Conservation (phyloP, 331 rosid species). For the Malus hybrid region DNA sequence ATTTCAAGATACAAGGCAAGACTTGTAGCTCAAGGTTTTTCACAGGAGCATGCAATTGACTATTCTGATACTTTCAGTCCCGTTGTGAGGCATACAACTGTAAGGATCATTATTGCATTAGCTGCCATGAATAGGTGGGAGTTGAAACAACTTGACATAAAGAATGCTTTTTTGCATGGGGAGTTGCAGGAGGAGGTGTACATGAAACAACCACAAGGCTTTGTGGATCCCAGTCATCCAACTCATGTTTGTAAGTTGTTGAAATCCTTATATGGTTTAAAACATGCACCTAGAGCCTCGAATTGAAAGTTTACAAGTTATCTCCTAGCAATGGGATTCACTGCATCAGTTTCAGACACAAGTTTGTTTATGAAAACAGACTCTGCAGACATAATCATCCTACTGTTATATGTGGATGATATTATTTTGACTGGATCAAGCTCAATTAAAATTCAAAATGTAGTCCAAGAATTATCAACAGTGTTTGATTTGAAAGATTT, state of each 20-base stretch:
- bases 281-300: not conserved
- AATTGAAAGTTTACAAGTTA: not conserved
- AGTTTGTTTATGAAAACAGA: not conserved
- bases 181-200: not conserved
- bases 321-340: not conserved
- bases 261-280: not conserved
- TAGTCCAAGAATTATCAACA: too few species aligned
- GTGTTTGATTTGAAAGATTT: too few species aligned
- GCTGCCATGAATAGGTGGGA: not conserved
- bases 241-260: not conserved
- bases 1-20: not conserved
- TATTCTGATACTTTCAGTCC: not conserved
- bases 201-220: not conserved
- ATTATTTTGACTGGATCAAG: not conserved
- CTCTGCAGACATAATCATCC: fast-evolving
- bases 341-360: not conserved
- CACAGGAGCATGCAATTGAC: not conserved
- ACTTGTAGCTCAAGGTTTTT: not conserved
- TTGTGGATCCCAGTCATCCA: not conserved
- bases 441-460: too few species aligned
- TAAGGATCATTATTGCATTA: not conserved
- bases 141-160: not conserved
- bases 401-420: not conserved
- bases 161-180: not conserved
- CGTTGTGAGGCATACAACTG: not conserved